Percentiles rank a stretch among this genome's conserved stretches.
Evolutionary conservation across 1,284 basidiomycete species (phyloP).

Genomic region (Ceratobasidium sp.): DNA sequence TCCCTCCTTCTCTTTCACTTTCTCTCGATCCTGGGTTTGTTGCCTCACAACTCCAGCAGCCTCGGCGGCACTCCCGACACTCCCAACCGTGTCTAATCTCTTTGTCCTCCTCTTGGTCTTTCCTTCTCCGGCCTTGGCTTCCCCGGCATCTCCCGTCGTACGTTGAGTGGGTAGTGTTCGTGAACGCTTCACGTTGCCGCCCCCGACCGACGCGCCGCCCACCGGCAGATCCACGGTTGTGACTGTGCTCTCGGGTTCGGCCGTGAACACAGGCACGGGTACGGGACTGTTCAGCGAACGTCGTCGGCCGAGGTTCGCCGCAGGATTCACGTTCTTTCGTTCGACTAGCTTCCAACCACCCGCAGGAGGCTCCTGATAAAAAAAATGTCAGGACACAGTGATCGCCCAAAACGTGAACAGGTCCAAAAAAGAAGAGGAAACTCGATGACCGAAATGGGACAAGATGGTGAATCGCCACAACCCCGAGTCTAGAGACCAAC

Average conservation of each 20-base stretch:
- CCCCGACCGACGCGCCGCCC: not conserved
- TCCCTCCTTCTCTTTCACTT: slow-evolving; percentile 1
- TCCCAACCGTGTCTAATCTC: slow-evolving; percentile 20
- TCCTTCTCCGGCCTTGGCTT: not conserved
- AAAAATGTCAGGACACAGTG: not conserved
- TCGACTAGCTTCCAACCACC: slow-evolving; percentile 60
- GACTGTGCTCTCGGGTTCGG: slow-evolving; percentile 22
- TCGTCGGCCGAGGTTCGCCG: slow-evolving; percentile 4
- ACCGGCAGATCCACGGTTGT: not conserved
- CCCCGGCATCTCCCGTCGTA: not conserved
- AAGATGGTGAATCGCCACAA: not conserved
- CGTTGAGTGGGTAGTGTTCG: slow-evolving; percentile 16
- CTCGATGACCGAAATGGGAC: too few relatives aligned
- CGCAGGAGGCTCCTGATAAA: slow-evolving; percentile 45
- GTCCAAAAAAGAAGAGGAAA: not conserved
- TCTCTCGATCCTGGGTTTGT: not conserved
- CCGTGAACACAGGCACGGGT: not conserved
- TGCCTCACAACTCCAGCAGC: slow-evolving; percentile 1
- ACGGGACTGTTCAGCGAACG: slow-evolving; percentile 10
- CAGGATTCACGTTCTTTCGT: slow-evolving; percentile 39
- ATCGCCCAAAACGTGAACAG: not conserved
- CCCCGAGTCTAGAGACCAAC: not conserved
- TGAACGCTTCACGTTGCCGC: slow-evolving; percentile 6
- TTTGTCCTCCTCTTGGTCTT: slow-evolving; percentile 11
- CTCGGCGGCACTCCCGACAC: slow-evolving; percentile 24